These are phyloP conservation scores for Hirsutella rhossiliensis DNA, from an alignment of 2,329 filamentous ascomycete species.

Conservation along the genomic window DNA sequence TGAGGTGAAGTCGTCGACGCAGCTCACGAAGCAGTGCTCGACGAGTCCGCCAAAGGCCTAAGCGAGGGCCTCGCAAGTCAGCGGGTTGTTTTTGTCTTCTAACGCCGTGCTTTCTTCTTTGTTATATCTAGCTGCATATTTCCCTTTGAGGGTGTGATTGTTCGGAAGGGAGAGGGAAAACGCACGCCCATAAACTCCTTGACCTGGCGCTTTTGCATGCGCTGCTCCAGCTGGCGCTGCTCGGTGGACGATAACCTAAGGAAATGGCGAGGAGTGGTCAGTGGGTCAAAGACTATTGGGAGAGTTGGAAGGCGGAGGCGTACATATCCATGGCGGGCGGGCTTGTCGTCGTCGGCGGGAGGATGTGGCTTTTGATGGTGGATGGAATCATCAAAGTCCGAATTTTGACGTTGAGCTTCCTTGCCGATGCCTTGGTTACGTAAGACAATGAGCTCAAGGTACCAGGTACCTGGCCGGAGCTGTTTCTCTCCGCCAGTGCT, in stretches of 20 bases:
- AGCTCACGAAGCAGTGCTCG: slow-evolving; percentile 89
- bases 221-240: slow-evolving; percentile 84
- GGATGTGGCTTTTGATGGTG: background rate
- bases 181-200: slow-evolving; percentile 97
- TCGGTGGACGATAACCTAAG: slow-evolving; percentile 58
- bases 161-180: slow-evolving; percentile 7
- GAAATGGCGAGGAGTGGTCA: slow-evolving; percentile 2
- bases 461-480: too few species aligned
- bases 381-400: background rate
- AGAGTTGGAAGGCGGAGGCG: background rate
- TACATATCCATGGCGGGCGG: slow-evolving; percentile 8
- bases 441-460: too few species aligned
- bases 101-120: too few species aligned
- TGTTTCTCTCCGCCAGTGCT: too few species aligned
- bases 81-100: background rate
- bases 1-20: slow-evolving; percentile 96
- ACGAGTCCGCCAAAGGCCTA: slow-evolving; percentile 35
- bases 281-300: background rate
- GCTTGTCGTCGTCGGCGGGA: background rate
- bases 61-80: background rate
- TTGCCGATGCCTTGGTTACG: too few species aligned
- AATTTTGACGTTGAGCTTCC: background rate
- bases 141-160: background rate
- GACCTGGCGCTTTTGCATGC: slow-evolving; percentile 97
- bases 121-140: too few species aligned